Evolutionary conservation across 306 rosid genomes (phyloP).

Genomic region (Rubus parviflorus): DNA sequence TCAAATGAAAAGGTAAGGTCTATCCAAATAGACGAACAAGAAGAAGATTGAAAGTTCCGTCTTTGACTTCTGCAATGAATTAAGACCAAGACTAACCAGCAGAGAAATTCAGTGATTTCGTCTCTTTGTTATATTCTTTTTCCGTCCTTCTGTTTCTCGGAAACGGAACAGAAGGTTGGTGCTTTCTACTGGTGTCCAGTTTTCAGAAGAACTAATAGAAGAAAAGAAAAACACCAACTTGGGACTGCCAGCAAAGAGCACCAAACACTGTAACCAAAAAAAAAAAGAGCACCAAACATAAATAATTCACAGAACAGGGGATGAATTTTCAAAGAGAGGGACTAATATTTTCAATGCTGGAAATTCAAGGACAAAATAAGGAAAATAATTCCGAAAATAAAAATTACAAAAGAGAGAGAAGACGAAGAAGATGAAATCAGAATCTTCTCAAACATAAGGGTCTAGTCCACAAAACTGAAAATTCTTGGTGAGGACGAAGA

Average conservation of each 20-base stretch:
- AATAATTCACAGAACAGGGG: not conserved
- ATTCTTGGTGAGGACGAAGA: constrained; percentile 4
- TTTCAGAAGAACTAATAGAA: not conserved
- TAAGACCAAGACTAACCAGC: not conserved
- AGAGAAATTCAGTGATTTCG: not conserved
- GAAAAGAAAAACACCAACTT: not conserved
- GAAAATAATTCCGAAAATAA: not conserved
- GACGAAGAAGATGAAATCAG: not conserved
- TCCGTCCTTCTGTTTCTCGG: not conserved
- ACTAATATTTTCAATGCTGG: constrained; percentile 12
- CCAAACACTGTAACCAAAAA: too few relatives aligned
- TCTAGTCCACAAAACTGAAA: not conserved
- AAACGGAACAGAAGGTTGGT: not conserved
- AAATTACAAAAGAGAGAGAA: not conserved
- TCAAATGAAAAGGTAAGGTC: not conserved
- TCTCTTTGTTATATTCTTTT: not conserved
- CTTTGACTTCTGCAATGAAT: not conserved
- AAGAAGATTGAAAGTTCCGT: not conserved
- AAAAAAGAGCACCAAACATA: not conserved
- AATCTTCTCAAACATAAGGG: not conserved
- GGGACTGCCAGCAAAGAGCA: not conserved
- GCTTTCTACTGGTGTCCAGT: not conserved
- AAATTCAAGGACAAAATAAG: not conserved
- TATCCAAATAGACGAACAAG: constrained; percentile 8
- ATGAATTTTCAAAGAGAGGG: not conserved